These are phyloP conservation scores for Heliamphora pulchella DNA, from an alignment of 179 eudicot species.

Conservation along the genomic window DNA sequence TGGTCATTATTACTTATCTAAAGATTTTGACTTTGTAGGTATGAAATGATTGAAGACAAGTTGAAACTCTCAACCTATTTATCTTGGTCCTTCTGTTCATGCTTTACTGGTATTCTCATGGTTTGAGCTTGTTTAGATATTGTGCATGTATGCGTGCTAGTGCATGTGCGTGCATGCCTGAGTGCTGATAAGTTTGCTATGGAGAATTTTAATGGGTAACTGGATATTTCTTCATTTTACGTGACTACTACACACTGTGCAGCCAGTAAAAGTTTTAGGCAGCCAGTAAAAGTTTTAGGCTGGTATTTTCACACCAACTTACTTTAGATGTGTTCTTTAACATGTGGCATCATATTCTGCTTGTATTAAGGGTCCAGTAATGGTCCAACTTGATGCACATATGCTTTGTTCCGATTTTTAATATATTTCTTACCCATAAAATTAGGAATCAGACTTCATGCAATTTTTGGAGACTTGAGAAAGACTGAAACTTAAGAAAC, in stretches of 20 bases:
- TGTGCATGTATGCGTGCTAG: background rate
- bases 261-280: background rate
- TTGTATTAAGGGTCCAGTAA: too few relatives aligned
- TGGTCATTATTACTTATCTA: background rate
- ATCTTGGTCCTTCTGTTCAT: slow-evolving; percentile 96
- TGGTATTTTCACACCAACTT: too few relatives aligned
- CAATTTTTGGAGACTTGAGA: too few relatives aligned
- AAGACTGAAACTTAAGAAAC: too few relatives aligned
- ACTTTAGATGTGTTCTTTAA: too few relatives aligned
- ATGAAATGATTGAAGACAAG: slow-evolving; percentile 79
- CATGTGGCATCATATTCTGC: too few relatives aligned
- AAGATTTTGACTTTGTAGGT: slow-evolving; percentile 40
- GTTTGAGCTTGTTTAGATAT: slow-evolving; percentile 8
- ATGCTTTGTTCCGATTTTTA: too few relatives aligned
- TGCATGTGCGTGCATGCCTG: background rate
- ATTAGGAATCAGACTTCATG: too few relatives aligned
- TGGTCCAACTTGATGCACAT: too few relatives aligned
- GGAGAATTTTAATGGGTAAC: background rate
- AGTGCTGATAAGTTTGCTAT: background rate
- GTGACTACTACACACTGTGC: background rate
- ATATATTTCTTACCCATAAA: too few relatives aligned
- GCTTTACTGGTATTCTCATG: slow-evolving; percentile 42
- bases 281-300: background rate
- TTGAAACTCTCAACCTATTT: slow-evolving; percentile 71
- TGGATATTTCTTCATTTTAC: background rate